Evolutionary conservation across 1,284 basidiomycete genomes (phyloP).

Genomic region (Fomitopsis betulina): DNA sequence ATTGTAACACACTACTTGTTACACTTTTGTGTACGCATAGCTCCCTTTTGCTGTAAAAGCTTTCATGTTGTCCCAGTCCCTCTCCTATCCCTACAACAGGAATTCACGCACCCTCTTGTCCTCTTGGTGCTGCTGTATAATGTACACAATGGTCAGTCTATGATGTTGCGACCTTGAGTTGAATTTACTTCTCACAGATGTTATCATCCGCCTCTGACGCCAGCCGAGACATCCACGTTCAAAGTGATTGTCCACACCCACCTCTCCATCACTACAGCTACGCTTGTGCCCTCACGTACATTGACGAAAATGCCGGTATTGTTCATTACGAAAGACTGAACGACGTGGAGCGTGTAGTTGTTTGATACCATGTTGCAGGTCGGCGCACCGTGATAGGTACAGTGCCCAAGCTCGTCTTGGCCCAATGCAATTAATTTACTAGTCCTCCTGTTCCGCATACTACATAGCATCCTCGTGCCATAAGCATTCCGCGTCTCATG

Average conservation of each 20-base stretch:
- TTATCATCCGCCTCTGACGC: too few species aligned
- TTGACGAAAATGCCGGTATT: too few species aligned
- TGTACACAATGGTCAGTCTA: too few species aligned
- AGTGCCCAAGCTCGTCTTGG: neutral
- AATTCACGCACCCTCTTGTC: too few species aligned
- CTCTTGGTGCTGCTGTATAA: neutral
- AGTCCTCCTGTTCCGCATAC: neutral
- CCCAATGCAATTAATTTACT: neutral
- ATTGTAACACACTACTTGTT: neutral
- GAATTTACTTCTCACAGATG: too few species aligned
- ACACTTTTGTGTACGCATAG: neutral
- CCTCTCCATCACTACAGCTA: too few species aligned
- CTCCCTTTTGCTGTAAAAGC: neutral
- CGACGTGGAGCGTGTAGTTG: slow-evolving; percentile 36
- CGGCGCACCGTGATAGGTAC: slow-evolving; percentile 56
- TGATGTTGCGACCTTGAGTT: too few species aligned
- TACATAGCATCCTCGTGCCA: slow-evolving; percentile 3
- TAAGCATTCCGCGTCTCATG: neutral
- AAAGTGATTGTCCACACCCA: too few species aligned
- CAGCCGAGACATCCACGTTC: too few species aligned
- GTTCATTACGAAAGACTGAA: too few species aligned
- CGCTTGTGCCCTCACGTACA: too few species aligned
- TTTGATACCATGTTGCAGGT: slow-evolving; percentile 60
- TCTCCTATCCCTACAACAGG: neutral
- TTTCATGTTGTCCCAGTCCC: neutral